Base-by-base conservation (phyloP, 1,284 basidiomycete species). In the Tilletia indica region DNA sequence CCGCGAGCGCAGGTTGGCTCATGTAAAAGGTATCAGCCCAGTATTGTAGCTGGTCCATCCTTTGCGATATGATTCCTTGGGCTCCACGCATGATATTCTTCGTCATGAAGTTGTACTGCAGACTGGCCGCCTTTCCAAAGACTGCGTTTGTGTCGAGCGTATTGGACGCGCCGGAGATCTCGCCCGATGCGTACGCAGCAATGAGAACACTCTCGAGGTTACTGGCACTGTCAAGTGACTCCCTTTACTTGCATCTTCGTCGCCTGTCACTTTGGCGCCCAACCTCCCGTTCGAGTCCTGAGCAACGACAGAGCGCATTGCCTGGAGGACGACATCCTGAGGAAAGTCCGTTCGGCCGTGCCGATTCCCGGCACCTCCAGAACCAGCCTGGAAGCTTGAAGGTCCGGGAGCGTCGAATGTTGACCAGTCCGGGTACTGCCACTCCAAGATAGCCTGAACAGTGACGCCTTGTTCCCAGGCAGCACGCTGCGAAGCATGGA, bases 1-100 rank as follows among this genome's bases (percentile, higher is more conserved):
- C 64, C 9, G 64, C 64, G 38, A 67, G 38, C 12, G 42, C 21
- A 4, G 64, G 64, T 6, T 25, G 64, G 1, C 14, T 42, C 64
- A 67, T 67, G 38, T 67, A 67, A 9, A 67, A n/a, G 14, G 16
- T 21, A 38, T 67, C 64, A 12, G 64, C 38, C 64, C 64, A 67
- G 42, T 67, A 67, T 21, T 67, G 64, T 1, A 67, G 64, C 38
- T 19, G 1, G 42, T 67, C 64, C 14, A 34, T 47, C 2, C 64
- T 36, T 11, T 67, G 64, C 12, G 64, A 67, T 16, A 67, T 47
- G 64, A 67, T 67, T 5, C 64, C 38, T 6, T 42, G n/a, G 5
- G 64, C 64, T 11, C 42, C 64, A 5, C 64, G 64, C 19, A 6
- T 25, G 36, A 47, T 38, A 12, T 19, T 38, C 42, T 38, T 9